Base-by-base conservation (phyloP, 2,329 filamentous ascomycete species). In the Aspergillus brasiliensis region DNA sequence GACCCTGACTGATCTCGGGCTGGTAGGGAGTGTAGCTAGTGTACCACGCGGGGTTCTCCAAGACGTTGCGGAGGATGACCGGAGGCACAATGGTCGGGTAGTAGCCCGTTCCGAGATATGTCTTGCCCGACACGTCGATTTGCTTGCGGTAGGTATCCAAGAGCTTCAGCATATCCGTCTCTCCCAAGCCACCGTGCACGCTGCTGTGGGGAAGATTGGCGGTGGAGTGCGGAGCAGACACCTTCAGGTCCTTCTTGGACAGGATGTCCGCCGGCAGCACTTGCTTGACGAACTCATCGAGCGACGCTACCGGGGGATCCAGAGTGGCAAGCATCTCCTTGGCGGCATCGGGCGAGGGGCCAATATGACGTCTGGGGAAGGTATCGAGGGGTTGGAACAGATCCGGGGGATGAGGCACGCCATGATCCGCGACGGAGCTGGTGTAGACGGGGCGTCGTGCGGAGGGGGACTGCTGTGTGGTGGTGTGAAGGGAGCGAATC, bases 11-110 rank as follows among this genome's bases (percentile, higher is more conserved):
- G 81, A 98, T 97, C 80, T 98, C 94, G 2, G 94, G 90, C 80
- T 98, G 94, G 78, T 97, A 98, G 15, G 94, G 94, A 0, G 94
- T 97, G 77, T 98, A 97, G 79, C 92, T 97, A 42, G 94, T 98
- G 77, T 98, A 98, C 94, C 94, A 98, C 8, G 89, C 92, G 5
- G 94, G 94, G 75, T 90, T 94, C 82, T 98, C 92, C 60, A 98
- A 81, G 4, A 98, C 84, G 74, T 97, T 97, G 67, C 93, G 85
- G 82, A 95, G 91, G 75, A 98, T 96, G 59, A 97, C 93, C 58
- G 91, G 86, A 4, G 94, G 94, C 0, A 91, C 89, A 67, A 89
- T 85, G n/a, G 92, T 94, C 37, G 87, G 89, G 66, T 94, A 92
- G 82, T 97, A 98, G 59, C 94, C 94, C 59, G 86, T 87, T 4